A percentile compares a stretch with the other conserved stretches of the same genome.
Evolutionary conservation across 257 asterid species (phyloP).

Genomic region (Fraxinus americana): DNA sequence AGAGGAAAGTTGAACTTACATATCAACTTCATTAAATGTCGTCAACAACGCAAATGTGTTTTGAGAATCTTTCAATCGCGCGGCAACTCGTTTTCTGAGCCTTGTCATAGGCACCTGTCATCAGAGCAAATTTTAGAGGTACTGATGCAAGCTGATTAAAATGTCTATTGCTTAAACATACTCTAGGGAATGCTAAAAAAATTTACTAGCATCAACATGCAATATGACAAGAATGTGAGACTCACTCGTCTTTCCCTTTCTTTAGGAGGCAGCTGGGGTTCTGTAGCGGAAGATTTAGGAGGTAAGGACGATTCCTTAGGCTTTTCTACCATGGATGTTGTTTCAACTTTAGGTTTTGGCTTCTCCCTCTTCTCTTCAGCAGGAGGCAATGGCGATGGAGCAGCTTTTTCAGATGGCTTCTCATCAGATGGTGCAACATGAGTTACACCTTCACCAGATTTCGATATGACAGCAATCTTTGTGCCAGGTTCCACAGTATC

Average conservation of each 20-base stretch:
- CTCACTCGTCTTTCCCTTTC: conserved; percentile 93
- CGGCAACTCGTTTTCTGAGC: conserved; percentile 89
- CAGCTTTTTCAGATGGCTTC: conserved; percentile 61
- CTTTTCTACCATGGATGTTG: conserved; percentile 52
- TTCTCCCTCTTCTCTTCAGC: conserved; percentile 58
- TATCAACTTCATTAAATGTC: conserved; percentile 96
- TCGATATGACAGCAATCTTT: conserved; percentile 84
- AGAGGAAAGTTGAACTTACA: conserved; percentile 52
- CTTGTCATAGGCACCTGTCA: conserved; percentile 95
- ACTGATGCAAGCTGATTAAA: background rate
- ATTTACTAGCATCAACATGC: background rate
- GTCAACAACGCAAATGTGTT: conserved; percentile 95
- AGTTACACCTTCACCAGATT: conserved; percentile 78
- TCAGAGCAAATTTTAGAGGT: conserved; percentile 11
- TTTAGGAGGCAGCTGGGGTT: conserved; percentile 94
- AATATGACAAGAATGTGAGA: conserved; percentile 7
- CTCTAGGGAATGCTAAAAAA: background rate
- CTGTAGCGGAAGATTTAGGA: conserved; percentile 68
- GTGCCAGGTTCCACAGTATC: conserved; percentile 96
- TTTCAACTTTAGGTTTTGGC: conserved; percentile 51
- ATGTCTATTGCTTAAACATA: background rate
- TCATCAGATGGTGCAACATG: conserved; percentile 89
- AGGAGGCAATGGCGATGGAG: conserved; percentile 54
- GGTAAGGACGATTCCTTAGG: conserved; percentile 55
- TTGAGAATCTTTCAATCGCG: conserved; percentile 94